A percentile compares a stretch with the other conserved stretches of the same genome.
phyloP scores from a whole-genome alignment of 495 filamentous ascomycete genomes.

The Penicillium riverlandense region DNA sequence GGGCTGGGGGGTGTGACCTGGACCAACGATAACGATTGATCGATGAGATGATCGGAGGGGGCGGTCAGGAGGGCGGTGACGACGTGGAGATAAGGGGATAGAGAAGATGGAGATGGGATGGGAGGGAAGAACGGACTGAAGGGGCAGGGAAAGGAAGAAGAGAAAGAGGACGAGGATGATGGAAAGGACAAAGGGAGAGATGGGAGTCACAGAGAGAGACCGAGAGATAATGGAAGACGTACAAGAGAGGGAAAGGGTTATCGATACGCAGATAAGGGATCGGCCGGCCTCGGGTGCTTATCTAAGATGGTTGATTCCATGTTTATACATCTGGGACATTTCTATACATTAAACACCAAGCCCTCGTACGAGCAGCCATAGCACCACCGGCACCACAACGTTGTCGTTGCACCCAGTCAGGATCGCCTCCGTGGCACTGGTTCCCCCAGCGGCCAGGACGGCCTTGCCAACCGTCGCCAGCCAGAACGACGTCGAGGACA shows the following conservation, averaged over 20 bases:
- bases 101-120: background rate
- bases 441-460: conserved; percentile 62
- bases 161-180: background rate
- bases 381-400: conserved; percentile 88
- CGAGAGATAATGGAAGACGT: background rate
- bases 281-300: conserved; percentile 5
- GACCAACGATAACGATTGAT: conserved; percentile 30
- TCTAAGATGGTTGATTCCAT: background rate
- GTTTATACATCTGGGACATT: background rate
- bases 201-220: background rate
- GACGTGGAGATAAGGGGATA: background rate
- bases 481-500: conserved; percentile 15
- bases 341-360: conserved; percentile 51
- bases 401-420: conserved; percentile 98
- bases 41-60: conserved; percentile 17
- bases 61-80: conserved; percentile 33
- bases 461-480: conserved; percentile 47
- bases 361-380: conserved; percentile 84
- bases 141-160: background rate
- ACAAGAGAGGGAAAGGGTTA: background rate
- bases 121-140: background rate
- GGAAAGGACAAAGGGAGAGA: background rate
- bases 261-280: background rate
- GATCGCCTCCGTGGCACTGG: conserved; percentile 90
- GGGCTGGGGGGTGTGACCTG: conserved; percentile 28